Evolutionary conservation across 192 early-diverging fungal species (phyloP).

Genomic region (Linnemannia elongata): DNA sequence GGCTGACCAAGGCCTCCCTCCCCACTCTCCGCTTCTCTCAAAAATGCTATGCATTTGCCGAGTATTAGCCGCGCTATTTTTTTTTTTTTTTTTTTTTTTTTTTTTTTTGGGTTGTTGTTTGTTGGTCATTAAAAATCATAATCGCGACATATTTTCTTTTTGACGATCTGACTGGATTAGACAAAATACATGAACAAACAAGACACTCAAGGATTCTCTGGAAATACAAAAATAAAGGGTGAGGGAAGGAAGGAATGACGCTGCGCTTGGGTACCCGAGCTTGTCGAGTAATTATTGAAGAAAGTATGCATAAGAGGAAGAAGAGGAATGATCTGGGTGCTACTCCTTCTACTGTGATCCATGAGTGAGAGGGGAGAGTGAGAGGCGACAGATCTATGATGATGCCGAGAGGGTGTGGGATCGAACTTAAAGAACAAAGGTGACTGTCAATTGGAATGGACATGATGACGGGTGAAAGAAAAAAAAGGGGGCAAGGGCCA

Average conservation of each 20-base stretch:
- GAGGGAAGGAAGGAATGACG: not conserved
- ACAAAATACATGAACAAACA: not conserved
- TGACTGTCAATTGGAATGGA: no score
- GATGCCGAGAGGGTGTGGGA: no score
- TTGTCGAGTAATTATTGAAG: no score
- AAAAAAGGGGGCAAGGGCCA: no score
- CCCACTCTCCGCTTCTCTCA: not conserved
- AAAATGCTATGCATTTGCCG: slow-evolving; percentile 8
- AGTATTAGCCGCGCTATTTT: slow-evolving; percentile 5
- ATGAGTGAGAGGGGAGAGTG: no score
- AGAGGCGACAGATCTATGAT: no score
- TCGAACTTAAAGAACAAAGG: no score
- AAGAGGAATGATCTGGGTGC: no score
- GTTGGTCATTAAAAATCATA: not conserved
- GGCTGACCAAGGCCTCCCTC: no score
- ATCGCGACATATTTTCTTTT: not conserved
- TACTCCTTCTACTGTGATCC: no score
- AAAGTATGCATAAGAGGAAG: no score
- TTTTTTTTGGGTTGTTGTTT: not conserved
- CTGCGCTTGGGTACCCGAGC: not conserved
- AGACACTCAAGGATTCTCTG: not conserved
- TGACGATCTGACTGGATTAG: not conserved
- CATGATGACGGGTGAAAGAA: no score
- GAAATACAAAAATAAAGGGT: not conserved
- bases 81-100: not conserved